Evolutionary conservation across 2,329 filamentous ascomycete species (phyloP).

Genomic region (Cytospora mali): DNA sequence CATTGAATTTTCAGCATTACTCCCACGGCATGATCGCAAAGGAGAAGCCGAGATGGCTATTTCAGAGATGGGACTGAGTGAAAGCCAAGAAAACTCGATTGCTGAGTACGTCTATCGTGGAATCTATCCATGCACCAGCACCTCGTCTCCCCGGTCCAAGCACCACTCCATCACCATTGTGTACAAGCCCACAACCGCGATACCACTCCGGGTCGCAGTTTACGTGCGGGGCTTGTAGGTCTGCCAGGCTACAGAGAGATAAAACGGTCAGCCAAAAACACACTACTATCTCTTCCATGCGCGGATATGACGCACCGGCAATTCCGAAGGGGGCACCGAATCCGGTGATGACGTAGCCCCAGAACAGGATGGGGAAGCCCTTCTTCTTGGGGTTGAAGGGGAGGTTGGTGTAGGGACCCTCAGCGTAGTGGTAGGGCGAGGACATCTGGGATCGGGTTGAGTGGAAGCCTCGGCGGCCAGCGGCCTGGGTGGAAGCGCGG

Average conservation of each 20-base stretch:
- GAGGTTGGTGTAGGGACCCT: constrained; percentile 91
- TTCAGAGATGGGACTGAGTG: neutral
- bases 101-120: constrained; percentile 30
- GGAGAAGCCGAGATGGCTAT: neutral
- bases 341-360: constrained; percentile 64
- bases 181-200: constrained; percentile 14
- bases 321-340: constrained; percentile 68
- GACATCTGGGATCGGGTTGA: constrained; percentile 80
- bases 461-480: constrained; percentile 88
- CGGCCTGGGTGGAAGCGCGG: constrained; percentile 58
- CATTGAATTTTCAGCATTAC: neutral
- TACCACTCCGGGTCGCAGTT: constrained; percentile 22
- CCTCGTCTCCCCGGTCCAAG: constrained; percentile 14
- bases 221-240: constrained; percentile 51
- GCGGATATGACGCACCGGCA: constrained; percentile 52
- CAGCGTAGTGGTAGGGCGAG: constrained; percentile 97
- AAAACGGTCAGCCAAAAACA: constrained; percentile 29
- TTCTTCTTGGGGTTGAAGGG: constrained; percentile 95
- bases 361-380: constrained; percentile 83
- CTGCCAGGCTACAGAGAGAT: constrained; percentile 52
- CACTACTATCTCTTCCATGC: neutral
- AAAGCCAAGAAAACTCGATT: constrained; percentile 22
- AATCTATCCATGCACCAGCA: constrained; percentile 28
- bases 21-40: neutral
- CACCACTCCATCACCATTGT: constrained; percentile 24